Conservation (phyloP, 2,329 filamentous ascomycete species). For the Penicillium sp. region DNA sequence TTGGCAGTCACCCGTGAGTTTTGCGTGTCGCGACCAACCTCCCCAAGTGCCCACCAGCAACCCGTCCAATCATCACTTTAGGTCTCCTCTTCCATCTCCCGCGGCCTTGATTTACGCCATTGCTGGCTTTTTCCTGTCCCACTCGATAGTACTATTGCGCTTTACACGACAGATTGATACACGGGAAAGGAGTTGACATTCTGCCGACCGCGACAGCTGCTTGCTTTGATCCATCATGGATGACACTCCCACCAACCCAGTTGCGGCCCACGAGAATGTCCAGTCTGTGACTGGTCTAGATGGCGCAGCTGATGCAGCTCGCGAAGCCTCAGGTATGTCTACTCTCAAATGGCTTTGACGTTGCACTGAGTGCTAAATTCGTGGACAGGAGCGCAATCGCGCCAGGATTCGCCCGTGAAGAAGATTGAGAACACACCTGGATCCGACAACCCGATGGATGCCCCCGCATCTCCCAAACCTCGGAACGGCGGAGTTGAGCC, state of each 20-base stretch:
- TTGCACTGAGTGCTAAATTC: constrained; percentile 21
- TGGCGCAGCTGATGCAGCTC: constrained; percentile 29
- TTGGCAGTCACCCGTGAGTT: constrained; percentile 35
- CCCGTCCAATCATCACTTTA: constrained; percentile 23
- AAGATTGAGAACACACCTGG: constrained; percentile 29
- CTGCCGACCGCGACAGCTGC: constrained; percentile 30
- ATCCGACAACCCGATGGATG: constrained; percentile 68
- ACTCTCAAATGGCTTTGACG: constrained; percentile 4
- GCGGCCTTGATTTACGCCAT: constrained; percentile 5
- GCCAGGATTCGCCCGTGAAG: constrained; percentile 32
- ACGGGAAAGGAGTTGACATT: constrained; percentile 33
- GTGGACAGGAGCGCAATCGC: constrained; percentile 33
- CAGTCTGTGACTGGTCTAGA: constrained; percentile 28
- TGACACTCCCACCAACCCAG: constrained; percentile 30
- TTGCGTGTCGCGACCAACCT: constrained; percentile 35
- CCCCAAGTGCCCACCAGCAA: constrained; percentile 28
- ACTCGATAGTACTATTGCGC: constrained; percentile 13
- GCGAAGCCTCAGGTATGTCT: constrained; percentile 34
- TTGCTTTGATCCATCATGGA: constrained; percentile 38
- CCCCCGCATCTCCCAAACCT: constrained; percentile 61
- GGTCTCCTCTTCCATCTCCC: constrained; percentile 15
- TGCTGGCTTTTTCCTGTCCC: constrained; percentile 5
- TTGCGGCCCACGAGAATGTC: constrained; percentile 30
- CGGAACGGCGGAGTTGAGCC: constrained; percentile 57
- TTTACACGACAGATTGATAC: constrained; percentile 18